Evolutionary conservation across 139 green algal genomes (phyloP).

Genomic region (Coccomyxa sp.): DNA sequence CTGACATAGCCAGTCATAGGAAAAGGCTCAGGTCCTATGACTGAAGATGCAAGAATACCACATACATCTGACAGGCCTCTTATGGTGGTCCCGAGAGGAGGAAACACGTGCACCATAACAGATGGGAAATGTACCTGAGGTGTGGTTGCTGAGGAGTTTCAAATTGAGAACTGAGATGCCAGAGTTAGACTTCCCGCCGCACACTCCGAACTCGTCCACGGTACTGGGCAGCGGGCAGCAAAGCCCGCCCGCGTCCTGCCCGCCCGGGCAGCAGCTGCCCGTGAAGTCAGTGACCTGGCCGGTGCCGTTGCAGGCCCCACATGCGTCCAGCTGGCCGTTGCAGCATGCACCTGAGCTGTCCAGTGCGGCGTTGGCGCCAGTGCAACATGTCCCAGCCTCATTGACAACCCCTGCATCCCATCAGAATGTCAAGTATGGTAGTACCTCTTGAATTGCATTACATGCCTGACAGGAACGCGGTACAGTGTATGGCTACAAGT

Average conservation of each 20-base stretch:
- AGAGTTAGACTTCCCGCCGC: constrained; percentile 33
- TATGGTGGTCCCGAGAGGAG: not conserved
- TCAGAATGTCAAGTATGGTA: not conserved
- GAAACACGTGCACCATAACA: not conserved
- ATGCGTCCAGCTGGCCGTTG: constrained; percentile 32
- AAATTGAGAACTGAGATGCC: constrained; percentile 28
- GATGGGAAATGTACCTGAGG: not conserved
- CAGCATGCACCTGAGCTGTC: constrained; percentile 42
- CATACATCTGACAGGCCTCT: not conserved
- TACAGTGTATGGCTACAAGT: not conserved
- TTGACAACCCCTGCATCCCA: not conserved
- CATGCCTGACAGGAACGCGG: not conserved
- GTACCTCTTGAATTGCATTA: not conserved
- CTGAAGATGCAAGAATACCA: not conserved
- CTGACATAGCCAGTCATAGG: too few relatives aligned
- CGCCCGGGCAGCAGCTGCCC: constrained; percentile 9
- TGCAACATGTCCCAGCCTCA: constrained; percentile 14
- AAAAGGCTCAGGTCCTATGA: too few relatives aligned
- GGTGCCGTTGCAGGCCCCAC: constrained; percentile 42
- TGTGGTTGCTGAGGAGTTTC: not conserved
- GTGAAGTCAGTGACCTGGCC: constrained; percentile 29
- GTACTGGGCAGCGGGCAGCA: constrained; percentile 30
- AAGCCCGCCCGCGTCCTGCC: constrained; percentile 36
- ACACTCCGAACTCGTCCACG: constrained; percentile 55
- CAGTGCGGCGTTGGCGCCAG: constrained; percentile 5